A percentile compares a stretch with the other conserved stretches of the same genome.
These are phyloP conservation scores for Spathaspora girioi DNA, from an alignment of 805 yeast species.

Conservation along the genomic window DNA sequence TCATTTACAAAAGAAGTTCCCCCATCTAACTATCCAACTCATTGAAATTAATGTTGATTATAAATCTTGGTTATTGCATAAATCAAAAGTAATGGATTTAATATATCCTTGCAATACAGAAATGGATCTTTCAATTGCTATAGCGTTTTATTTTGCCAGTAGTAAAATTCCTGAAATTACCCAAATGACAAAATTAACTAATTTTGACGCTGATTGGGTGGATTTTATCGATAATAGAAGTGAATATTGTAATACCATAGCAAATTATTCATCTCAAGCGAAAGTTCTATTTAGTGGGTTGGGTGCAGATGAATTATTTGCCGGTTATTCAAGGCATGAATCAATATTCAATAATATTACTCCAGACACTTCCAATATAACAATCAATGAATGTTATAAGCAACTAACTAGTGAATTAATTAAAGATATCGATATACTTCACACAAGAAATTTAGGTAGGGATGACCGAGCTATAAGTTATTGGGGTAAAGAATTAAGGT, in stretches of 20 bases:
- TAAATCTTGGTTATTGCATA: constrained; percentile 53
- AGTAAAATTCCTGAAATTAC: constrained; percentile 23
- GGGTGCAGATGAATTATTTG: constrained; percentile 97
- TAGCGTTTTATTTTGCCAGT: constrained; percentile 89
- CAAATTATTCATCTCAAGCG: constrained; percentile 47
- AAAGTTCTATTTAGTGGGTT: constrained; percentile 84
- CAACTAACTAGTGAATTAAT: constrained; percentile 58
- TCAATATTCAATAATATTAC: constrained; percentile 35
- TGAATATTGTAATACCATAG: constrained; percentile 4
- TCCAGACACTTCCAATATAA: constrained; percentile 14
- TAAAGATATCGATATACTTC: constrained; percentile 68
- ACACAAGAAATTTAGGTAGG: constrained; percentile 79
- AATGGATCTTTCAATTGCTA: constrained; percentile 93
- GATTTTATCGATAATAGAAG: constrained; percentile 12
- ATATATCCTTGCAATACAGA: constrained; percentile 87
- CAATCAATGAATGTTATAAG: constrained; percentile 20
- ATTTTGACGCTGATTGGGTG: constrained; percentile 14
- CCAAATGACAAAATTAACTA: constrained; percentile 12
- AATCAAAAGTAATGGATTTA: constrained; percentile 51
- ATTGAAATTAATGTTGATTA: constrained; percentile 74
- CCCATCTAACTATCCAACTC: constrained; percentile 41
- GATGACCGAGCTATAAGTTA: constrained; percentile 85
- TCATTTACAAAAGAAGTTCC: constrained; percentile 42
- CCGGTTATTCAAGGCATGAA: constrained; percentile 89
- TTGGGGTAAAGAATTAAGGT: constrained; percentile 89